Base-by-base conservation (phyloP, 2,329 filamentous ascomycete genomes). In the Sporothrix humicola region DNA sequence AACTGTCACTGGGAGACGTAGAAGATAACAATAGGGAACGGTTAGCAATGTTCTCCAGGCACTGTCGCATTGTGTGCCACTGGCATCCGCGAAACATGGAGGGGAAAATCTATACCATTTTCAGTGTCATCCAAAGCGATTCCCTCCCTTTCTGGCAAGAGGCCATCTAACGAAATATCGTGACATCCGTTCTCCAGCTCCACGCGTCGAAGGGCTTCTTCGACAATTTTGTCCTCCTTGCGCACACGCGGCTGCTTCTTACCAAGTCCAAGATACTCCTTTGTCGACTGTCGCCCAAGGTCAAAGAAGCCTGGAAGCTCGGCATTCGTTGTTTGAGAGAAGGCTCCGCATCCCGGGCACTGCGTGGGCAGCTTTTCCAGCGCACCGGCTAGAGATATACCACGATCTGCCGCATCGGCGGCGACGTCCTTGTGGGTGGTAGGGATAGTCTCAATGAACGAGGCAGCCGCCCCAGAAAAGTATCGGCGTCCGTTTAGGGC, bases 321-420 rank as follows among this genome's bases (percentile, higher is more conserved):
- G 0, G 86, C 80, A 20, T 87, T 80, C 0, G 79, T 79, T 0
- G 85, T 89, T 79, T 92, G 90, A 63, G 88, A 84, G 77, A 91
- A 84, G 15, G 90, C 90, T 61, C 90, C 90, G 78, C 90, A 92
- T 50, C 90, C 90, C 13, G 85, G 84, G 77, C 90, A 92, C 76
- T 87, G 88, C 12, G 84, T 77, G 0, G 90, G 90, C 1, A 92
- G 37, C 58, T 37, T 63, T 63, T 61, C 42, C 17, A n/a, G 15
- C 20, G 10, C 10, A 46, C 31, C 42, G 54, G 20, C 31, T 37
- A 37, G 31, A 37, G 31, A 37, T 37, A 7, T 37, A 37, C 31
- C 31, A 37, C 31, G 31, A 37, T 37, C 31, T 37, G 31, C 31
- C 31, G 31, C 31, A 7, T 37, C 31, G 7, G 31, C 31, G 31